These are phyloP conservation scores for Rubroboletus pulcherrimus DNA, from an alignment of 768 basidiomycete species.

Conservation along the genomic window DNA sequence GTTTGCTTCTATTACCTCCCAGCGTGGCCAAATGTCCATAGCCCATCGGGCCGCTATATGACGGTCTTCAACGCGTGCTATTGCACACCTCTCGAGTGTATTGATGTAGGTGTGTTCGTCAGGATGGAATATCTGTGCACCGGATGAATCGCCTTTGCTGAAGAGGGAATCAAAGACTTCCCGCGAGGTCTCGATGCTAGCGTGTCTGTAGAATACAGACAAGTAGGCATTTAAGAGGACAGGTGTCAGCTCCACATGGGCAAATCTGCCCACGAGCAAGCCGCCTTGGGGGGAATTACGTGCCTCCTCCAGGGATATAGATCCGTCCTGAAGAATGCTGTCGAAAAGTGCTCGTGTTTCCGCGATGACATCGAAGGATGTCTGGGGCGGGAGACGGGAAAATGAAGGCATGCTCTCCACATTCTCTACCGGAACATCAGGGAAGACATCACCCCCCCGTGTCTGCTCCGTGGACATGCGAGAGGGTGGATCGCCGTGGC, in stretches of 20 bases:
- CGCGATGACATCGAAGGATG: conserved; percentile 60
- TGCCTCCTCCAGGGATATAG: neutral
- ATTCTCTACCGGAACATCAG: conserved; percentile 4
- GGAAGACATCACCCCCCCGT: neutral
- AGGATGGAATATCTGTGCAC: conserved; percentile 30
- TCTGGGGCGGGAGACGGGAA: conserved; percentile 68
- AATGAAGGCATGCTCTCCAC: conserved; percentile 18
- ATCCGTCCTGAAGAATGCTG: conserved; percentile 48
- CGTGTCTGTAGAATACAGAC: conserved; percentile 65
- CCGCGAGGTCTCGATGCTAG: conserved; percentile 44
- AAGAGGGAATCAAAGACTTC: conserved; percentile 53
- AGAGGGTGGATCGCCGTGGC: neutral
- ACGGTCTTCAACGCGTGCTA: conserved; percentile 42
- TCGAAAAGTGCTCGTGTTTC: conserved; percentile 68
- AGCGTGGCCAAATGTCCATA: conserved; percentile 63
- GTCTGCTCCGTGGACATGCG: conserved; percentile 5
- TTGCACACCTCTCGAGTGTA: conserved; percentile 63
- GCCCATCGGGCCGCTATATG: conserved; percentile 48
- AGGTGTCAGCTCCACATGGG: conserved; percentile 52
- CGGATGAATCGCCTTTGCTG: conserved; percentile 24
- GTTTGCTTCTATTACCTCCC: conserved; percentile 46
- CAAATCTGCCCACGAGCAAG: conserved; percentile 43
- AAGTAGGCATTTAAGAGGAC: conserved; percentile 78
- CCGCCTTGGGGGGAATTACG: neutral
- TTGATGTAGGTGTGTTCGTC: conserved; percentile 60